Base-by-base conservation (phyloP, 306 rosid species). In the Oxytropis ochrocephala region DNA sequence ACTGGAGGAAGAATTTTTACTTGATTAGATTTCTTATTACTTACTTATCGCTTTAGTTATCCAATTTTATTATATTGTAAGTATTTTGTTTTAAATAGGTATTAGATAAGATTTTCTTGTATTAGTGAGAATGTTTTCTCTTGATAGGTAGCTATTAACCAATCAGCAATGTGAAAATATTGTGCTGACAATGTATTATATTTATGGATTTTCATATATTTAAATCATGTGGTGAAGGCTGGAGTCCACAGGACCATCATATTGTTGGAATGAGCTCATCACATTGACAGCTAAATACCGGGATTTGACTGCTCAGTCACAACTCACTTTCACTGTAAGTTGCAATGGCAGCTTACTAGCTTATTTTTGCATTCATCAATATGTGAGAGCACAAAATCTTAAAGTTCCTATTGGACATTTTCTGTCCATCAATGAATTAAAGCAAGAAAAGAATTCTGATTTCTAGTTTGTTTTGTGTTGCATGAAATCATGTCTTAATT, bases 261-360 rank as follows among this genome's bases (percentile, higher is more conserved):
- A 68, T 78, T 82, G 79, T 67, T 94, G 97, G 99, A 91, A 85
- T 78, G 96, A 94, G 78, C 87, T 87, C 59, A 83, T 91, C 66
- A 94, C 97, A 0, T 81, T 94, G 81, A 91, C 89, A 50, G 81
- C 97, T 6, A 94, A 94, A 67, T 94, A 94, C 69, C 86, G 95
- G 42, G 97, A 94, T 80, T 84, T 94, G 77, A 94, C 99, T 60
- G 86, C 78, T 83, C 92, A 94, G 77, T 88, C 99, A 17, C 99
- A 94, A 70, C 88, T 94, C 67, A 86, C 91, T 57, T 83, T 94
- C 67, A 91, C 92, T 7, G 99, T 94, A 80, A 79, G 96, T 66
- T 49, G 65, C 71, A 43, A 36, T 54, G 70, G 76, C 70, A 41
- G 70, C 36, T 69, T n/a, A 35, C 36, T 29, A 73, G 58, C 66